Conservation (phyloP, 1,284 basidiomycete species). For the Trichosporon sp. region DNA sequence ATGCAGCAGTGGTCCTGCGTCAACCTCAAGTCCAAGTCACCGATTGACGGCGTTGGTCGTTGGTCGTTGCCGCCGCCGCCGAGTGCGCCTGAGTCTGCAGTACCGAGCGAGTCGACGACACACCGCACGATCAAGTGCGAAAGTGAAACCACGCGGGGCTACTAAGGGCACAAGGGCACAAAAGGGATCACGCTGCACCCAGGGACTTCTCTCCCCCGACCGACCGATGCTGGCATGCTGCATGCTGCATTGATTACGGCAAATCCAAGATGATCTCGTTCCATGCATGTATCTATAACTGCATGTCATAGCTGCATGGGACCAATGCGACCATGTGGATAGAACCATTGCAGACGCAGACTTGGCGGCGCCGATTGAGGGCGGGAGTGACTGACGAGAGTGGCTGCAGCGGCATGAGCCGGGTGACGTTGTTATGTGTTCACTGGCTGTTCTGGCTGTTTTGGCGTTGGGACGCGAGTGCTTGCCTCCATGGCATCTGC, state of each 20-base stretch:
- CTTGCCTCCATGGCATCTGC: too few species aligned
- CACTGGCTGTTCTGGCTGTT: too few species aligned
- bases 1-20: neutral
- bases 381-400: neutral
- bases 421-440: neutral
- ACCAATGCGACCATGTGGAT: too few species aligned
- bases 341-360: too few species aligned
- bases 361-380: neutral
- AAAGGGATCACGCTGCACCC: neutral
- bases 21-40: neutral
- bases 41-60: neutral
- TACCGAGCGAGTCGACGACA: too few species aligned
- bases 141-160: constrained; percentile 11
- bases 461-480: neutral
- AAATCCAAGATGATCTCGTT: neutral
- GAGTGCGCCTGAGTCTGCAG: neutral
- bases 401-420: too few species aligned
- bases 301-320: too few species aligned
- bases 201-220: neutral
- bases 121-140: neutral
- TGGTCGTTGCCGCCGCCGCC: neutral
- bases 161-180: neutral
- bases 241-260: neutral
- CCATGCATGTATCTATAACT: too few species aligned
- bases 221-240: too few species aligned